Conservation (phyloP, 2,329 filamentous ascomycete species). For the Aspergillus sergii region DNA sequence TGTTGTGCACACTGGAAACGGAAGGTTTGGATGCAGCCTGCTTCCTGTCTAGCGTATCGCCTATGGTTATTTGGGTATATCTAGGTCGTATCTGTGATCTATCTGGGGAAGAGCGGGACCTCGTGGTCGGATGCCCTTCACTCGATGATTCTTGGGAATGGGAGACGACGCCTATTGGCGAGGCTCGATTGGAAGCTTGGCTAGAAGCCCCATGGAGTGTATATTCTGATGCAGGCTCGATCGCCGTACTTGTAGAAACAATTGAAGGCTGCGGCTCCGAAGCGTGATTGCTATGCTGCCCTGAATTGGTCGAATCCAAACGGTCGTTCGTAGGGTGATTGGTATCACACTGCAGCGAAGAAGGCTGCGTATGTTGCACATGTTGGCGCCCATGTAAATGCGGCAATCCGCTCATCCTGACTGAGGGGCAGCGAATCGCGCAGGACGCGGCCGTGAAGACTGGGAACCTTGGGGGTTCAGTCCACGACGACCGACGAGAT, state of each 20-base stretch:
- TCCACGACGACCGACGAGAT: neutral
- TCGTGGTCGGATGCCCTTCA: neutral
- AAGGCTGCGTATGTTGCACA: conserved; percentile 21
- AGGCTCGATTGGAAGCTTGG: neutral
- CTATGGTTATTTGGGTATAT: neutral
- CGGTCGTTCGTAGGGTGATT: conserved; percentile 8
- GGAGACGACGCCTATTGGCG: neutral
- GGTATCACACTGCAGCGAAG: conserved; percentile 24
- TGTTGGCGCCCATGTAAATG: conserved; percentile 19
- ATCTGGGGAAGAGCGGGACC: neutral
- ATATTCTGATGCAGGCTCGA: neutral
- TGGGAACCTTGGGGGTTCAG: neutral
- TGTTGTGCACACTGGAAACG: conserved; percentile 10
- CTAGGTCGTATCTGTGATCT: neutral
- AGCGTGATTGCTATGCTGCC: neutral
- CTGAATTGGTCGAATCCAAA: neutral
- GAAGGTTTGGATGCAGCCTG: conserved; percentile 1
- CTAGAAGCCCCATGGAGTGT: neutral
- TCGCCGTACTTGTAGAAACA: neutral
- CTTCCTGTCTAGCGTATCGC: neutral
- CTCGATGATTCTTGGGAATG: neutral
- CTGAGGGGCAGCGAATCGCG: conserved; percentile 4
- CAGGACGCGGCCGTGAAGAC: conserved; percentile 9
- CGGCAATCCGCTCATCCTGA: conserved; percentile 16
- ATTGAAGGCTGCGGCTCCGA: neutral